Evolutionary conservation across 2,329 filamentous ascomycete species (phyloP).

Genomic region (Raffaelea deltoideospora): DNA sequence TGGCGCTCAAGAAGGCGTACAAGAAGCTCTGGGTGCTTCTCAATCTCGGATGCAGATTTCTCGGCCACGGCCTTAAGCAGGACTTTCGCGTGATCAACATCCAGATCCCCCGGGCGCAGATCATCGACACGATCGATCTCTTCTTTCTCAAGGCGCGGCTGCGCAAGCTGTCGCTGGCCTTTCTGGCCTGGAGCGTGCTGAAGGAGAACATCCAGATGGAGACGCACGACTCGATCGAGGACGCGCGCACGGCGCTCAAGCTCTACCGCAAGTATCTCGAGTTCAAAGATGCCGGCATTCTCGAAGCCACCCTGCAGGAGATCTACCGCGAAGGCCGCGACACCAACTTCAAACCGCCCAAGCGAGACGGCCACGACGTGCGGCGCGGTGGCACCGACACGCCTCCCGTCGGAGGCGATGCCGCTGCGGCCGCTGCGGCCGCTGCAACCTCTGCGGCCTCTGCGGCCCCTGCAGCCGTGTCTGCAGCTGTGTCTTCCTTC

Average conservation of each 20-base stretch:
- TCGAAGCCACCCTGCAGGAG: slow-evolving; percentile 72
- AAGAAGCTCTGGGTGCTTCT: slow-evolving; percentile 96
- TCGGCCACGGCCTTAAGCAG: slow-evolving; percentile 84
- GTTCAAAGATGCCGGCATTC: slow-evolving; percentile 70
- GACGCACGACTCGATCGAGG: slow-evolving; percentile 89
- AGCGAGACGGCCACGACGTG: slow-evolving; percentile 25
- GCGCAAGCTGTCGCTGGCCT: slow-evolving; percentile 80
- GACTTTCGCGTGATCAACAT: slow-evolving; percentile 99
- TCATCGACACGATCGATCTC: slow-evolving; percentile 86
- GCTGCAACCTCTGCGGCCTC: background rate
- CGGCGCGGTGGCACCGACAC: slow-evolving; percentile 28
- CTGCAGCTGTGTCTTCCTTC: too few species aligned
- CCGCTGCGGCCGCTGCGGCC: background rate
- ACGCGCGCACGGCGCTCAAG: slow-evolving; percentile 78
- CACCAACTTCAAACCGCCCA: slow-evolving; percentile 34
- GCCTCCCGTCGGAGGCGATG: slow-evolving; percentile 26
- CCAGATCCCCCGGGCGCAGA: slow-evolving; percentile 75
- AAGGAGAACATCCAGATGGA: slow-evolving; percentile 89
- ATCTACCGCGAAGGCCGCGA: slow-evolving; percentile 48
- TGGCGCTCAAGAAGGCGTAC: slow-evolving; percentile 81
- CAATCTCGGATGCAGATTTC: slow-evolving; percentile 84
- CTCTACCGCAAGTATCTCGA: slow-evolving; percentile 83
- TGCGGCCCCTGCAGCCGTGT: too few species aligned
- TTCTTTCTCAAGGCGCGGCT: slow-evolving; percentile 72
- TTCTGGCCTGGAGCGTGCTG: slow-evolving; percentile 79